Conservation (phyloP, 306 rosid genomes). For the Nissolia schottii region DNA sequence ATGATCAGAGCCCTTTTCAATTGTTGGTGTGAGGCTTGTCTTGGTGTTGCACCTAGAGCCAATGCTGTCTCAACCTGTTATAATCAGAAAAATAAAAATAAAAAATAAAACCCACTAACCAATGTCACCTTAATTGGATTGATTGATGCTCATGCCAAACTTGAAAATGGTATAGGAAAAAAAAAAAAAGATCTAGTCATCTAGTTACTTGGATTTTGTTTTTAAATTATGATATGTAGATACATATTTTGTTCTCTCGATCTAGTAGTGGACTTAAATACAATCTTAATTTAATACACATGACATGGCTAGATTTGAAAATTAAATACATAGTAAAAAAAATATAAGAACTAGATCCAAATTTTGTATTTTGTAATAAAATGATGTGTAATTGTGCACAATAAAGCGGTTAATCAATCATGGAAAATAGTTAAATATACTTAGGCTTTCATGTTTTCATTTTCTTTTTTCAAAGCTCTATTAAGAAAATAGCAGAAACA, state of each 20-base stretch:
- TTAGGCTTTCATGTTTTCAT: too few species aligned
- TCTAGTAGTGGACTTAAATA: not conserved
- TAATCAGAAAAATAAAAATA: not conserved
- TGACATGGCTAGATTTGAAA: not conserved
- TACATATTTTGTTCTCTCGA: too few species aligned
- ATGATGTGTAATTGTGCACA: too few species aligned
- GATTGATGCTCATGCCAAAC: too few species aligned
- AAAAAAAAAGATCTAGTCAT: too few species aligned
- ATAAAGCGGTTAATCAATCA: not conserved
- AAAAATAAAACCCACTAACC: too few species aligned
- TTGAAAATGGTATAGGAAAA: too few species aligned
- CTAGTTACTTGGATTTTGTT: not conserved
- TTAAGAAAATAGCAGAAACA: too few species aligned
- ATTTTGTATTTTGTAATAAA: not conserved
- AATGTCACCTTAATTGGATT: not conserved
- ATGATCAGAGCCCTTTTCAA: constrained; percentile 80
- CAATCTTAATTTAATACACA: not conserved
- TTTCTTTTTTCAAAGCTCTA: too few species aligned
- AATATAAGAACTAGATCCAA: not conserved
- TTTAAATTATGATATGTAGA: not conserved
- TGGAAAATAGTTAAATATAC: too few species aligned
- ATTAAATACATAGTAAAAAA: too few species aligned
- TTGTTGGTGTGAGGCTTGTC: constrained; percentile 82
- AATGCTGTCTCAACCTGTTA: constrained; percentile 95
- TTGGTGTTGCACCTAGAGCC: constrained; percentile 93